Base-by-base conservation (phyloP, 169 alveolate species). In the Theileria orientalis region DNA sequence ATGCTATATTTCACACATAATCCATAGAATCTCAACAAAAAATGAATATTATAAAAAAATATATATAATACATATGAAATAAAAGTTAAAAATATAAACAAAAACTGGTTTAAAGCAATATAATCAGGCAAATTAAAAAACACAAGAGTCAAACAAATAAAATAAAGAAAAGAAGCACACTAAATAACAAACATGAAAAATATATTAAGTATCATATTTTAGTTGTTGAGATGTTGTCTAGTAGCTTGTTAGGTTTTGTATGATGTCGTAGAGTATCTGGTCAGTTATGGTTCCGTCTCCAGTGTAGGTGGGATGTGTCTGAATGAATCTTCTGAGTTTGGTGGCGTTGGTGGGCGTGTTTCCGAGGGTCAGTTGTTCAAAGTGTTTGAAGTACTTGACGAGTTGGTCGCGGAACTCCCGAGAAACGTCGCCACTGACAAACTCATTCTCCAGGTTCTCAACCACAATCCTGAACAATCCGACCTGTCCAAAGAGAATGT, bases 321-420 rank as follows among this genome's bases (percentile, higher is more conserved):
- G 32, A 19, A 95, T 92, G 73, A 90, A 91, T 35, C 92, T 76
- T 74, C 98, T 85, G 54, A 94, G 76, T 74, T 85, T 92, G 9
- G 87, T 77, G 8, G 99, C 97, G 47, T 94, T 95, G 19, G 98
- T 96, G 46, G 86, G 76, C 23, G 78, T 60, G 63, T 93, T 86
- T 0, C 99, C 99, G 52, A 70, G 72, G 47, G 95, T 90, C 62
- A 94, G 87, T 44, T 71, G 71, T 60, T 87, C 74, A 41, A 95
- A 60, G 66, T 91, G 91, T 35, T 91, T 76, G 21, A 90, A 72
- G 52, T 84, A 84, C 60, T 77, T 68, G 57, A 74, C 79, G 49
- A 82, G 59, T 44, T 70, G 25, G 19, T 46, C 74, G 56, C 85
- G 19, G 66, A 90, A 35, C 62, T 51, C 69, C 67, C 69, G 21